Conservation (phyloP, 768 basidiomycete genomes). For the Lentinula edodes region DNA sequence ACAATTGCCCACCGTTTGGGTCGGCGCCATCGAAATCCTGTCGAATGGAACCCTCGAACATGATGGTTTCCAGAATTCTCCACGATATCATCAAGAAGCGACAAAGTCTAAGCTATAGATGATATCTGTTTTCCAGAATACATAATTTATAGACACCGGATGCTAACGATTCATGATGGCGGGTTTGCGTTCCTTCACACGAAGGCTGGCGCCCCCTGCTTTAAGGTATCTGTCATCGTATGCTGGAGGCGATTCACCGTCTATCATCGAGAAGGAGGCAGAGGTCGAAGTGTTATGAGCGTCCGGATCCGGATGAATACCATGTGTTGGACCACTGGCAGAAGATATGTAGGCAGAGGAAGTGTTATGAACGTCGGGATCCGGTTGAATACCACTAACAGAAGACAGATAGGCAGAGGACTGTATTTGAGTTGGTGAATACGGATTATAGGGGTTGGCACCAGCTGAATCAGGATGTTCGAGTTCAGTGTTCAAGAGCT, state of each 20-base stretch:
- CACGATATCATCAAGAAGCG: no score
- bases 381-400: no score
- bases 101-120: background rate
- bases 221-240: background rate
- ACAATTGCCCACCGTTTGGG: no score
- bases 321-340: no score
- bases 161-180: background rate
- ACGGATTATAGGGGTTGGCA: background rate
- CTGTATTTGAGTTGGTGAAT: background rate
- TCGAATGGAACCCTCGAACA: no score
- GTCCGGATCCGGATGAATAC: background rate
- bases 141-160: background rate
- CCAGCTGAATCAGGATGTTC: background rate
- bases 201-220: background rate
- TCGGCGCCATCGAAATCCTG: no score
- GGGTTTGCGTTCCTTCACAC: background rate
- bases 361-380: no score
- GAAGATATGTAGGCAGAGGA: background rate
- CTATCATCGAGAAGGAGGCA: background rate
- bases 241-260: background rate
- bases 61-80: no score
- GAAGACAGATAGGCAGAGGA: background rate
- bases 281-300: background rate
- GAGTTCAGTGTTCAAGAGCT: background rate
- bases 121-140: background rate